Conservation (phyloP, 768 basidiomycete species). For the Auricularia cornea region DNA sequence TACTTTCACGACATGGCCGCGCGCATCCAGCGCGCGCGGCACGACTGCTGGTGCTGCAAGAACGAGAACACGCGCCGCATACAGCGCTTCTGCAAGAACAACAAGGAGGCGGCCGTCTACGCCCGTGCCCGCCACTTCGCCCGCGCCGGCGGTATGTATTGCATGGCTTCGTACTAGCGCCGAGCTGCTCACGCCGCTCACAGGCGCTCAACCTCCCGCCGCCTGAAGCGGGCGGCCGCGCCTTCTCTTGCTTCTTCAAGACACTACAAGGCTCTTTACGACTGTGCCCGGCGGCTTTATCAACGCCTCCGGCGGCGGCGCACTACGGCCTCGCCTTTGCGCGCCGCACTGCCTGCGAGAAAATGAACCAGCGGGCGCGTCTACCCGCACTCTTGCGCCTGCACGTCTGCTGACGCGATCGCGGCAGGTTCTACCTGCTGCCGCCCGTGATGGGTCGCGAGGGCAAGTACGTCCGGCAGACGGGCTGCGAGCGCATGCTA, state of each 20-base stretch:
- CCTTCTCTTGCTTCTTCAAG: conserved; percentile 89
- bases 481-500: no score
- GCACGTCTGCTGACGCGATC: no score
- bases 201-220: conserved; percentile 70
- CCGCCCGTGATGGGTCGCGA: no score
- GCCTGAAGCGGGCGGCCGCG: conserved; percentile 90
- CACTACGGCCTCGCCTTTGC: no score
- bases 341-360: no score
- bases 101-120: conserved; percentile 88
- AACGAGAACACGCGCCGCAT: conserved; percentile 92
- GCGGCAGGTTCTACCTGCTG: no score
- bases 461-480: no score
- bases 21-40: conserved; percentile 92
- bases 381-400: no score
- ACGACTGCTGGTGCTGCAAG: conserved; percentile 93
- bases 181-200: conserved; percentile 2
- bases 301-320: no score
- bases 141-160: conserved; percentile 49
- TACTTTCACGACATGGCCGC: conserved; percentile 99
- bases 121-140: conserved; percentile 90
- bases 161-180: neutral
- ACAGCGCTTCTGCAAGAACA: conserved; percentile 97
- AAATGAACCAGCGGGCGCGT: no score
- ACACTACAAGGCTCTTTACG: no score
- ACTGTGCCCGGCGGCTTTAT: no score